Conservation (phyloP, 164 flowering plant genomes). For the Stephania cephalantha region DNA sequence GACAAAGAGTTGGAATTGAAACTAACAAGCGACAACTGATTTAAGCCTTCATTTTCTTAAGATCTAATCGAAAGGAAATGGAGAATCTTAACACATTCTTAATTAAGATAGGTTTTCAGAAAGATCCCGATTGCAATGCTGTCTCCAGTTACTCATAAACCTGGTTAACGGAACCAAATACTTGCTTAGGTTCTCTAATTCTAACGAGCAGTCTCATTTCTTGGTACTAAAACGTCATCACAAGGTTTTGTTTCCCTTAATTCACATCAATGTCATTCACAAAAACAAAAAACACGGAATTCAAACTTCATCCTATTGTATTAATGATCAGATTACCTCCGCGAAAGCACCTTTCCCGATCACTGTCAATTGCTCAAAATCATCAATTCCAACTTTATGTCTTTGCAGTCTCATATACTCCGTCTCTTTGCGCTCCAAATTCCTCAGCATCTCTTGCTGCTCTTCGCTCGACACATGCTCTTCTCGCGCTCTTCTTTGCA, state of each 20-base stretch:
- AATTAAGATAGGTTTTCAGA: not conserved
- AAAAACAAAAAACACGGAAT: not conserved
- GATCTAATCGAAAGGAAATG: too few species aligned
- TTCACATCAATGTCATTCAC: not conserved
- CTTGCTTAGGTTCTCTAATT: not conserved
- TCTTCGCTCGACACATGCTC: constrained; percentile 63
- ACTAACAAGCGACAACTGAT: too few species aligned
- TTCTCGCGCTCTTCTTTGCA: constrained; percentile 68
- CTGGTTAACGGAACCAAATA: not conserved
- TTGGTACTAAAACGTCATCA: not conserved
- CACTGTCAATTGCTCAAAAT: constrained; percentile 64
- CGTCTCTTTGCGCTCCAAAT: constrained; percentile 70
- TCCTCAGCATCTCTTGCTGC: constrained; percentile 72
- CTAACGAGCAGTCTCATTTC: not conserved
- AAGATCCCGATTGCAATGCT: not conserved
- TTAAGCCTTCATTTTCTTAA: too few species aligned
- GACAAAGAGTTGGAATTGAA: too few species aligned
- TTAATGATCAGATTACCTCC: constrained; percentile 43
- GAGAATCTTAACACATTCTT: too few species aligned
- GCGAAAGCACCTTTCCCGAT: constrained; percentile 92
- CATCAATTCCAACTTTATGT: constrained; percentile 87
- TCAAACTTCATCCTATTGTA: not conserved
- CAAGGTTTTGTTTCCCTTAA: too few species aligned
- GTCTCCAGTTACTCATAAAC: not conserved
- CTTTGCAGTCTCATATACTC: constrained; percentile 85